Conservation (phyloP, 1,139 yeast species). For the Taphrina wiesneri region DNA sequence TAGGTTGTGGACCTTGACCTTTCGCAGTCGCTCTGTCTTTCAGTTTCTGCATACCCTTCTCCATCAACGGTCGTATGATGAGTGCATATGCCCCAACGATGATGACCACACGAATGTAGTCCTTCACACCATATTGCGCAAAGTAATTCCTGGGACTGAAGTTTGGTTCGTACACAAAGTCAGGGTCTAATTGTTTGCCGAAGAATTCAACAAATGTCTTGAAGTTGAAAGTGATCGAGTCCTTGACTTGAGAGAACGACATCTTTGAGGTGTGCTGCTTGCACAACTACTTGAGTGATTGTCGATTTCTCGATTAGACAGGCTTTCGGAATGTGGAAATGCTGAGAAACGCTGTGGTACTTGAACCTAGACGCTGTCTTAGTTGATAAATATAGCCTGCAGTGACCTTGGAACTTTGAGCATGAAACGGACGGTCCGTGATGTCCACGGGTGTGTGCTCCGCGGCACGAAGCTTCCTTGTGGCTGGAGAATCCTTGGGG, state of each 20-base stretch:
- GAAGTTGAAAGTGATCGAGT: neutral
- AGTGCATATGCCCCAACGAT: constrained; percentile 28
- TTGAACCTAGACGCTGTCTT: too few species aligned
- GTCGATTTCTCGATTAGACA: too few species aligned
- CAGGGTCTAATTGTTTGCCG: constrained; percentile 32
- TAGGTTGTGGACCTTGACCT: constrained; percentile 31
- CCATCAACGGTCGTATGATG: constrained; percentile 27
- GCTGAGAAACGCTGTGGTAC: neutral
- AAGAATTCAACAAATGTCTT: constrained; percentile 22
- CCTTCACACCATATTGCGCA: constrained; percentile 14
- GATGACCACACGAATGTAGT: constrained; percentile 28
- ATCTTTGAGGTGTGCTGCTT: too few species aligned
- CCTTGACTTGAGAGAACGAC: neutral
- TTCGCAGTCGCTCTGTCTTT: constrained; percentile 18
- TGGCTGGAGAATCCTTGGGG: too few species aligned
- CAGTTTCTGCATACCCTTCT: constrained; percentile 25
- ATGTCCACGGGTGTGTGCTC: too few species aligned
- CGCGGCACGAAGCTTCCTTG: too few species aligned
- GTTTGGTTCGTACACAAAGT: constrained; percentile 28
- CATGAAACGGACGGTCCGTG: too few species aligned
- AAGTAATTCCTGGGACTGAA: constrained; percentile 24
- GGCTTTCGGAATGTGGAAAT: neutral
- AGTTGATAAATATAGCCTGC: neutral
- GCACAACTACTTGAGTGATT: too few species aligned
- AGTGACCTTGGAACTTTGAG: too few species aligned